Percentiles rank a stretch among this genome's conserved stretches.
phyloP scores from a whole-genome alignment of 495 filamentous ascomycete species.

The Aspergillus panamensis region DNA sequence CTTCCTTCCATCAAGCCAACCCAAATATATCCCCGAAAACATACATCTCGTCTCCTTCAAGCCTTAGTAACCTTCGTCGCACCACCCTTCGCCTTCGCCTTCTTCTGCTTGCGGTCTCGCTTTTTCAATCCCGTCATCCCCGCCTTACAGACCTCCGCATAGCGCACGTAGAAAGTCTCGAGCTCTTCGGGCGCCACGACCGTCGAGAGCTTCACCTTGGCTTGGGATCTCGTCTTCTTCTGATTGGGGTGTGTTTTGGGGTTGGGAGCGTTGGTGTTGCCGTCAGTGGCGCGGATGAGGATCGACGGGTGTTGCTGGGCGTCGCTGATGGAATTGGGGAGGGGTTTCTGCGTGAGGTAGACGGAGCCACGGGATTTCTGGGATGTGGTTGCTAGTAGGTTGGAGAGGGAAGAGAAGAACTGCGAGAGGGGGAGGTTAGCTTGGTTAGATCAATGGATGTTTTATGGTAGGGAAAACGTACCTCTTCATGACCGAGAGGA shows the following conservation, averaged over 20 bases:
- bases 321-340: conserved; percentile 38
- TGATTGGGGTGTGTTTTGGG: conserved; percentile 27
- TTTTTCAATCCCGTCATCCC: conserved; percentile 92
- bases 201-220: conserved; percentile 80
- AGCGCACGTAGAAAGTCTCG: conserved; percentile 75
- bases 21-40: background rate
- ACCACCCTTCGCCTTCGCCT: conserved; percentile 64
- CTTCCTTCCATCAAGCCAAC: background rate
- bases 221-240: conserved; percentile 32
- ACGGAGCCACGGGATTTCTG: conserved; percentile 71
- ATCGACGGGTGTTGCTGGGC: conserved; percentile 57
- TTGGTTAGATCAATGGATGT: conserved; percentile 13
- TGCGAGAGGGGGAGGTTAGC: conserved; percentile 35
- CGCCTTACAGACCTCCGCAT: conserved; percentile 87
- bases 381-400: conserved; percentile 68
- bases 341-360: conserved; percentile 77
- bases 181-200: conserved; percentile 71
- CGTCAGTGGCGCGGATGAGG: conserved; percentile 81
- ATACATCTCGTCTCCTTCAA: conserved; percentile 19
- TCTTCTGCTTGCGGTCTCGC: conserved; percentile 79
- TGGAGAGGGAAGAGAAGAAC: conserved; percentile 81
- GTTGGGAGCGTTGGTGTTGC: conserved; percentile 46
- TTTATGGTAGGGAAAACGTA: conserved; percentile 29
- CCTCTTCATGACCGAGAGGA: conserved; percentile 73
- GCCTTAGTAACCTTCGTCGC: conserved; percentile 51